Evolutionary conservation across 2,329 filamentous ascomycete genomes (phyloP).

Genomic region (Arachnomyces sp.): DNA sequence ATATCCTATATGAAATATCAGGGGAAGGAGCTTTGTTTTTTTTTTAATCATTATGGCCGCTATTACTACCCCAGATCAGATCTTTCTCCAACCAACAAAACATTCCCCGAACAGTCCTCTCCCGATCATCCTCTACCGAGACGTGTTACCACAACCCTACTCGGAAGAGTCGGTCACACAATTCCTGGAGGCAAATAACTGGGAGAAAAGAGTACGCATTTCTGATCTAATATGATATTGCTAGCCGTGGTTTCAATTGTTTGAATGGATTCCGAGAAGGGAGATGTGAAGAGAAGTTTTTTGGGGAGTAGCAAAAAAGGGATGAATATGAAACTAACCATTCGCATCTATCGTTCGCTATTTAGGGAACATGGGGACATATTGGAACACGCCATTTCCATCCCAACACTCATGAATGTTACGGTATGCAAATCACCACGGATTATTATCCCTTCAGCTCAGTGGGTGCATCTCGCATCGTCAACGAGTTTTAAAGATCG

Average conservation of each 20-base stretch:
- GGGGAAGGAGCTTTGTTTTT: too few species aligned
- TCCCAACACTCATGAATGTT: constrained; percentile 32
- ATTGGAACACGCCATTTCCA: constrained; percentile 25
- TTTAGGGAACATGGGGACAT: constrained; percentile 20
- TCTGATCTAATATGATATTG: too few species aligned
- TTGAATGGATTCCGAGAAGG: too few species aligned
- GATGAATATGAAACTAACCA: too few species aligned
- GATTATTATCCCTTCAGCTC: background rate
- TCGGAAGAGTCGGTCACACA: constrained; percentile 16
- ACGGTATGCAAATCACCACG: constrained; percentile 22
- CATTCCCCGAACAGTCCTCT: constrained; percentile 27
- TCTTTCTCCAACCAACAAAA: constrained; percentile 18
- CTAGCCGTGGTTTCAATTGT: too few species aligned
- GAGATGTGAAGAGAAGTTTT: too few species aligned
- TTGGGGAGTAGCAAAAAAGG: too few species aligned
- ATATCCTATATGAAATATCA: too few species aligned
- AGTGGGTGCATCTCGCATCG: background rate
- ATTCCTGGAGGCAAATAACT: constrained; percentile 25
- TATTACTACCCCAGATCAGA: constrained; percentile 1
- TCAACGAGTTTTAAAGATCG: background rate
- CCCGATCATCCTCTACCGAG: constrained; percentile 30
- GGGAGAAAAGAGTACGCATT: constrained; percentile 22
- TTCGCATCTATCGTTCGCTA: too few species aligned
- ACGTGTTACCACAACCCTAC: constrained; percentile 22
- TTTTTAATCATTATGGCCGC: too few species aligned